phyloP scores from a whole-genome alignment of 768 basidiomycete species.

The Tricholoma hemisulphureum region DNA sequence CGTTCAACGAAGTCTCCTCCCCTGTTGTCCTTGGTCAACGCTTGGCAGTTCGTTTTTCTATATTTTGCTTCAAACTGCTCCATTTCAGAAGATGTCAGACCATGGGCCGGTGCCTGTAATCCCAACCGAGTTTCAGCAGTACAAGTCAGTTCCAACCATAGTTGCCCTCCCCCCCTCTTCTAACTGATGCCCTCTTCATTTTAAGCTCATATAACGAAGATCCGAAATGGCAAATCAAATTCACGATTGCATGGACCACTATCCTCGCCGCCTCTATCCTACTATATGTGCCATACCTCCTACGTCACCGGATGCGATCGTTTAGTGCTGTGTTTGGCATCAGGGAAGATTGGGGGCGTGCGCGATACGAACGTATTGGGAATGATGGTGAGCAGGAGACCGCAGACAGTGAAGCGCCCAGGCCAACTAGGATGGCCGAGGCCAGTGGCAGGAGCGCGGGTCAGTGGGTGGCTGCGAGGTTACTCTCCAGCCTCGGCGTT shows the following conservation, averaged over 20 bases:
- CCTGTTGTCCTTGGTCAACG: too few relatives aligned
- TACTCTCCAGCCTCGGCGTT: constrained; percentile 34
- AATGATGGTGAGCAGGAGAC: not conserved
- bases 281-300: constrained; percentile 44
- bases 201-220: constrained; percentile 78
- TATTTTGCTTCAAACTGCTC: too few relatives aligned
- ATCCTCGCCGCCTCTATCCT: constrained; percentile 50
- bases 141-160: constrained; percentile 50
- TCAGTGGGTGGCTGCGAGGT: constrained; percentile 10
- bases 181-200: not conserved
- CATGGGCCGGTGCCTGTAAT: constrained; percentile 58
- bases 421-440: not conserved
- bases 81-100: constrained; percentile 33
- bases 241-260: constrained; percentile 70
- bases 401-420: not conserved
- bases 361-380: constrained; percentile 6
- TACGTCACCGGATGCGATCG: constrained; percentile 33
- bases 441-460: constrained; percentile 1
- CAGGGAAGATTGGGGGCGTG: constrained; percentile 38
- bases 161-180: not conserved
- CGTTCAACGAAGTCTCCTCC: too few relatives aligned
- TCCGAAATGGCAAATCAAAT: constrained; percentile 73
- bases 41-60: too few relatives aligned
- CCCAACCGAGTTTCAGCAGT: constrained; percentile 57
- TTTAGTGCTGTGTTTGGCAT: constrained; percentile 52